These are phyloP conservation scores for Harringtonia lauricola DNA, from an alignment of 2,329 filamentous ascomycete species.

Conservation along the genomic window DNA sequence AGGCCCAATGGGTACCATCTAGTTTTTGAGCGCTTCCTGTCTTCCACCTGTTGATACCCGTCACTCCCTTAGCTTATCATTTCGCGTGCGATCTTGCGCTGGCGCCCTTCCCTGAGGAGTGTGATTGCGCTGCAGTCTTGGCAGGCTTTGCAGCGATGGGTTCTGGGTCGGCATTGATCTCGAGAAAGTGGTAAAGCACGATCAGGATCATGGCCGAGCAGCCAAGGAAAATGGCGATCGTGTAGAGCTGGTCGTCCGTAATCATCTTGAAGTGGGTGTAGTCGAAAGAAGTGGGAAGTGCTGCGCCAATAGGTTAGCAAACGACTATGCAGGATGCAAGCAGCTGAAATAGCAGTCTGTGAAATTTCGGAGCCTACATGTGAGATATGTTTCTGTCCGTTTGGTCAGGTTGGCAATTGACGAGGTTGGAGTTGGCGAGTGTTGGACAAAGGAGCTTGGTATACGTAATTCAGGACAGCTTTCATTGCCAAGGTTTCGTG, in stretches of 20 bases:
- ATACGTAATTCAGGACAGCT: constrained; percentile 1
- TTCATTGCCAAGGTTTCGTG: background rate
- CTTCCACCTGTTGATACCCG: too few species aligned
- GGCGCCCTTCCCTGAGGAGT: constrained; percentile 5
- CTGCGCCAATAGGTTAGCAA: too few species aligned
- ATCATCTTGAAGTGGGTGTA: constrained; percentile 58
- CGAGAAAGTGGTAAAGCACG: constrained; percentile 90
- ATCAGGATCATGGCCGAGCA: constrained; percentile 84
- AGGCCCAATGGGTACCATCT: too few species aligned
- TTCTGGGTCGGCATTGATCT: constrained; percentile 63
- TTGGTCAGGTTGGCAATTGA: too few species aligned
- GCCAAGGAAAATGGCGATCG: constrained; percentile 86
- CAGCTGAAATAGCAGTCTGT: too few species aligned
- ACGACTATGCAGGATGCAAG: too few species aligned
- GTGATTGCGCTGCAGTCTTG: constrained; percentile 1
- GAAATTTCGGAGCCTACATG: too few species aligned
- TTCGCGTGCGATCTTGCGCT: background rate
- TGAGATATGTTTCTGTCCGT: too few species aligned
- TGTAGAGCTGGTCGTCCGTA: constrained; percentile 83
- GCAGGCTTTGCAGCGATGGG: constrained; percentile 11
- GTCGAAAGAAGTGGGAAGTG: too few species aligned
- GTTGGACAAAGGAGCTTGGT: background rate
- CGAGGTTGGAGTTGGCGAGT: background rate
- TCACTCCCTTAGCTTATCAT: too few species aligned
- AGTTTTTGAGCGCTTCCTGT: too few species aligned